These are phyloP conservation scores for Rubus parviflorus DNA, from an alignment of 306 rosid species.

Conservation along the genomic window DNA sequence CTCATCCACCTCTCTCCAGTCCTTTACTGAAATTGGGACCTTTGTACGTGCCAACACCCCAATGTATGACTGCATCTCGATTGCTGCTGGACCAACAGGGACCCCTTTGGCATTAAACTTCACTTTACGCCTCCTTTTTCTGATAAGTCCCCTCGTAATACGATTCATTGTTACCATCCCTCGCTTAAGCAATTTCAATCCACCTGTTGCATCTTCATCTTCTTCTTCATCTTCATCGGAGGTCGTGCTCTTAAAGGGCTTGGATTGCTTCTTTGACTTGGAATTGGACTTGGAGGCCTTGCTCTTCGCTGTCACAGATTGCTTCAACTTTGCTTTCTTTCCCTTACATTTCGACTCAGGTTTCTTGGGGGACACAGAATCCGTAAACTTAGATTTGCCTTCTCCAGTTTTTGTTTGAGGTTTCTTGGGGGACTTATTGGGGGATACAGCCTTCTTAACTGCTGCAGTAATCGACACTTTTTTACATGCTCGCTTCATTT, in stretches of 20 bases:
- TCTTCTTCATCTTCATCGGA: no score
- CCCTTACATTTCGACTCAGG: no score
- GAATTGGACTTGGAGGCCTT: no score
- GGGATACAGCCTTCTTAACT: no score
- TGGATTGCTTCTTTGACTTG: no score
- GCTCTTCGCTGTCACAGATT: no score
- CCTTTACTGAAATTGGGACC: neutral
- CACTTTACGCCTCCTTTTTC: neutral
- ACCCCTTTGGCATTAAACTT: neutral
- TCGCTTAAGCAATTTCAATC: neutral
- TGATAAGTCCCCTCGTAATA: neutral
- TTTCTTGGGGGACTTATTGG: no score
- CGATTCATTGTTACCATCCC: neutral
- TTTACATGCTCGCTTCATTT: no score
- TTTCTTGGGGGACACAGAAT: no score
- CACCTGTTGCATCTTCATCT: neutral
- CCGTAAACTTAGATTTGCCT: no score
- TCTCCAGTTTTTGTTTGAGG: neutral
- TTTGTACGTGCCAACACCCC: neutral
- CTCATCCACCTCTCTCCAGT: neutral
- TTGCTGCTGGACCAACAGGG: neutral
- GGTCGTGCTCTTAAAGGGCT: neutral
- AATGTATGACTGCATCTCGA: neutral
- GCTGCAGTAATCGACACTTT: no score
- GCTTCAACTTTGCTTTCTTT: no score